Base-by-base conservation (phyloP, 2,329 filamentous ascomycete species). In the Fusarium buharicum region DNA sequence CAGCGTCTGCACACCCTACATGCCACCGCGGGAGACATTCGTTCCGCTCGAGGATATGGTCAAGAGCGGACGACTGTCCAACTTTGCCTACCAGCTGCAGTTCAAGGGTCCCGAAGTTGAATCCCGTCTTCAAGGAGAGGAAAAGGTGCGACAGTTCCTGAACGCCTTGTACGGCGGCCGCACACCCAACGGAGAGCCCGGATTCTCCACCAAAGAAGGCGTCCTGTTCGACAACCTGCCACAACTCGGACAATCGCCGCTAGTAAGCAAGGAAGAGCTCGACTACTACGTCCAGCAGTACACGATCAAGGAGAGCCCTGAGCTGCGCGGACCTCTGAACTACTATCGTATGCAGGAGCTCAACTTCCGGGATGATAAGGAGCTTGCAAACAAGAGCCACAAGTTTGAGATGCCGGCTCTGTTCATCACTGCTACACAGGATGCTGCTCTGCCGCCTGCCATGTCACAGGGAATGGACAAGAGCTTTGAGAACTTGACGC, bases 31-130 rank as follows among this genome's bases (percentile, higher is more conserved):
- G 8, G 64, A 79, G 74, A 50, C 75, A 73, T 91, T 79, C 71
- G 62, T 84, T 14, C 78, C 86, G 1, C 78, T 89, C 2, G 84
- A 89, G 69, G 76, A 84, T n/a, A 62, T 90, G 24, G 84, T 90
- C 39, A 79, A 79, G 38, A 78, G 74, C 65, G 71, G 81, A 50
- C 70, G 74, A 17, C 68, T 91, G 36, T 87, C 88, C 38, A 90
- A 90, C 70, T 94, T 96, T 72, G 82, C 78, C 13, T 99, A 99
- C 76, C 94, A 97, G 80, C 74, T 95, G 40, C 92, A 96, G 65
- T 84, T 97, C 47, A 84, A 82, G 1, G 87, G 88, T 17, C 86
- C 86, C 0, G 86, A 90, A 14, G 78, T 92, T 9, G 86, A 94
- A 70, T 75, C 77, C 47, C 74, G 74, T 13, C 78, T 88, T 43